Evolutionary conservation across 2,329 filamentous ascomycete genomes (phyloP).

Genomic region (Neofusicoccum laricinum): DNA sequence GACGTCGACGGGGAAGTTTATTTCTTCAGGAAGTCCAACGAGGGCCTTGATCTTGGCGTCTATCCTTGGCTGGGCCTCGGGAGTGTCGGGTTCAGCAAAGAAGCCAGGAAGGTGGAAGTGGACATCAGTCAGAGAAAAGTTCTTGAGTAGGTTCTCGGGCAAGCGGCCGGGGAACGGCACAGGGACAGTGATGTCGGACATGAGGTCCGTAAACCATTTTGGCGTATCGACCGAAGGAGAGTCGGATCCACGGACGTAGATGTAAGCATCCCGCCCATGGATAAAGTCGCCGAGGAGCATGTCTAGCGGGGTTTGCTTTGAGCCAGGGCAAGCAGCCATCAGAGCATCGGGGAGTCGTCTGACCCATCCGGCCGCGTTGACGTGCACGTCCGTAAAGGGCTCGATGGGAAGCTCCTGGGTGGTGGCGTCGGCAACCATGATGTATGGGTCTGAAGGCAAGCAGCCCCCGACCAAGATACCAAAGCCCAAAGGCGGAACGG

Average conservation of each 20-base stretch:
- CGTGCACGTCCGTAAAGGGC: slow-evolving; percentile 64
- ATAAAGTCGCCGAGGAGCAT: slow-evolving; percentile 77
- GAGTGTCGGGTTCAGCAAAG: slow-evolving; percentile 70
- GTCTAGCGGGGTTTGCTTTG: slow-evolving; percentile 79
- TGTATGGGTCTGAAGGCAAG: slow-evolving; percentile 65
- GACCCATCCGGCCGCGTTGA: slow-evolving; percentile 70
- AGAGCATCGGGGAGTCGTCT: slow-evolving; percentile 71
- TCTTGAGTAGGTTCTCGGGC: slow-evolving; percentile 79
- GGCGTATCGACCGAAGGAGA: slow-evolving; percentile 67
- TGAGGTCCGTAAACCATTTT: slow-evolving; percentile 75
- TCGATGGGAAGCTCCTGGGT: slow-evolving; percentile 66
- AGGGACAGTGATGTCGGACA: slow-evolving; percentile 79
- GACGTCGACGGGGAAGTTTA: slow-evolving; percentile 82
- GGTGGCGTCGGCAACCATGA: slow-evolving; percentile 72
- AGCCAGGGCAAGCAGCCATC: slow-evolving; percentile 70
- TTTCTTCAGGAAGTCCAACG: slow-evolving; percentile 75
- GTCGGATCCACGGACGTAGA: slow-evolving; percentile 79
- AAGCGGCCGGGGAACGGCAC: slow-evolving; percentile 79
- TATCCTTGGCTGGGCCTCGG: slow-evolving; percentile 71
- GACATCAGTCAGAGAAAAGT: slow-evolving; percentile 82
- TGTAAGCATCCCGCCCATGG: slow-evolving; percentile 70
- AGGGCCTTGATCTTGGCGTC: slow-evolving; percentile 80
- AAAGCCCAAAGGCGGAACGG: slow-evolving; percentile 77
- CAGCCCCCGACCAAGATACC: slow-evolving; percentile 85
- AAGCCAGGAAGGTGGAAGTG: slow-evolving; percentile 83